Conservation (phyloP, 2,329 filamentous ascomycete species). For the Teratosphaeriaceae sp. region DNA sequence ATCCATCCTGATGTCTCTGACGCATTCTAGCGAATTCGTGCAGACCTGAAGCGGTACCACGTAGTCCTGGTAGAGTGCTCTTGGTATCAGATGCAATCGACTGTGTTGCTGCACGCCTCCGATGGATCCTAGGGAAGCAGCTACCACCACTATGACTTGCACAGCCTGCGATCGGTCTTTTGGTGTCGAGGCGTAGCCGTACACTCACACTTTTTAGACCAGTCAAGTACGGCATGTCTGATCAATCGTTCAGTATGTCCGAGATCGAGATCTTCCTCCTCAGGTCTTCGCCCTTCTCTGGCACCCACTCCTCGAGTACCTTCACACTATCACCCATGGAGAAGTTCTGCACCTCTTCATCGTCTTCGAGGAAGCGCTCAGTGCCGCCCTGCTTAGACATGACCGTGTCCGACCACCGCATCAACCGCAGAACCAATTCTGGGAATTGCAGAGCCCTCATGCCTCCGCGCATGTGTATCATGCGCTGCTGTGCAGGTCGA, state of each 20-base stretch:
- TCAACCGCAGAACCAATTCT: conserved; percentile 27
- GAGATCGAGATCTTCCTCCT: conserved; percentile 23
- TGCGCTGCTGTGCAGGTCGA: conserved; percentile 27
- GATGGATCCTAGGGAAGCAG: no score
- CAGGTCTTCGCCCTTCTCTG: conserved; percentile 22
- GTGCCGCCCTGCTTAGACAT: conserved; percentile 28
- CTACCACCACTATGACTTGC: no score
- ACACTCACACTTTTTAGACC: not conserved
- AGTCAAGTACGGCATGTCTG: no score
- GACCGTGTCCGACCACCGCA: conserved; percentile 27
- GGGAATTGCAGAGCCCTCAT: conserved; percentile 25
- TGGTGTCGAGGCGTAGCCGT: no score
- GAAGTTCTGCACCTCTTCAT: conserved; percentile 18
- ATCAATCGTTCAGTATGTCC: conserved; percentile 21
- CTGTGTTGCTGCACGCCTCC: no score
- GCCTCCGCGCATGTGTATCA: conserved; percentile 29
- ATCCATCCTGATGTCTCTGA: no score
- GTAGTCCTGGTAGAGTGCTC: no score
- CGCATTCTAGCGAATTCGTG: no score
- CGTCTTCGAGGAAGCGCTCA: conserved; percentile 23
- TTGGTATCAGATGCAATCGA: no score
- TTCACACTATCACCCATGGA: conserved; percentile 23
- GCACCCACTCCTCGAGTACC: conserved; percentile 26
- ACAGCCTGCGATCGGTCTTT: no score
- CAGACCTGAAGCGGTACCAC: no score